A percentile compares a stretch with the other conserved stretches of the same genome.
Evolutionary conservation across 1,284 basidiomycete species (phyloP).

Genomic region (Tilletia caries): DNA sequence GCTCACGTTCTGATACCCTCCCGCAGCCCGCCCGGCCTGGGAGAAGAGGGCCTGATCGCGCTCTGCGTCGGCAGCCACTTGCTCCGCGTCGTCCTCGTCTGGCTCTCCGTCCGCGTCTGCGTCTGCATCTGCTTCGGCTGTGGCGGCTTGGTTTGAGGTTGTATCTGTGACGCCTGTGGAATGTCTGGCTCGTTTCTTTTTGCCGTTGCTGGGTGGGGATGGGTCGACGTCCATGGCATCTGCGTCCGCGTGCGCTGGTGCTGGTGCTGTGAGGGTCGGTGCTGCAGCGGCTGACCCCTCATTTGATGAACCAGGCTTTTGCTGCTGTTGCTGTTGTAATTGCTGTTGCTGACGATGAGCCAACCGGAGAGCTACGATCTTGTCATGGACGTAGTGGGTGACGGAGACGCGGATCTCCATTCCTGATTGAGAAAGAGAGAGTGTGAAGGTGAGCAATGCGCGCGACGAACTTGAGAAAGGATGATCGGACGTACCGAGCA

Average conservation of each 20-base stretch:
- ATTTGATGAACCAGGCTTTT: not conserved
- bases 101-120: constrained; percentile 19
- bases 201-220: too few species aligned
- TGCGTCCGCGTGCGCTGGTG: not conserved
- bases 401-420: constrained; percentile 97
- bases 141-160: not conserved
- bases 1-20: constrained; percentile 79
- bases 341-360: constrained; percentile 20
- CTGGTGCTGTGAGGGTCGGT: not conserved
- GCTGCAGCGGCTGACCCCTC: not conserved
- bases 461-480: not conserved
- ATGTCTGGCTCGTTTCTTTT: not conserved
- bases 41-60: constrained; percentile 33
- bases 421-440: constrained; percentile 61
- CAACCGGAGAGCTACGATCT: constrained; percentile 78
- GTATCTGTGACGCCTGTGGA: not conserved
- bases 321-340: not conserved
- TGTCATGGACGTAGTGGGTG: constrained; percentile 91
- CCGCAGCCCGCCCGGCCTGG: constrained; percentile 55
- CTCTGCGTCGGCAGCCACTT: constrained; percentile 12
- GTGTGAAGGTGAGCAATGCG: not conserved
- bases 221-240: not conserved
- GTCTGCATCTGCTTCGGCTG: not conserved
- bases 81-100: constrained; percentile 48
- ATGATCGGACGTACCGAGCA: constrained; percentile 75